Evolutionary conservation across 2,329 filamentous ascomycete species (phyloP), one percentile per base, ranked within the genome.

Genomic region (Diaporthe helianthi): DNA sequence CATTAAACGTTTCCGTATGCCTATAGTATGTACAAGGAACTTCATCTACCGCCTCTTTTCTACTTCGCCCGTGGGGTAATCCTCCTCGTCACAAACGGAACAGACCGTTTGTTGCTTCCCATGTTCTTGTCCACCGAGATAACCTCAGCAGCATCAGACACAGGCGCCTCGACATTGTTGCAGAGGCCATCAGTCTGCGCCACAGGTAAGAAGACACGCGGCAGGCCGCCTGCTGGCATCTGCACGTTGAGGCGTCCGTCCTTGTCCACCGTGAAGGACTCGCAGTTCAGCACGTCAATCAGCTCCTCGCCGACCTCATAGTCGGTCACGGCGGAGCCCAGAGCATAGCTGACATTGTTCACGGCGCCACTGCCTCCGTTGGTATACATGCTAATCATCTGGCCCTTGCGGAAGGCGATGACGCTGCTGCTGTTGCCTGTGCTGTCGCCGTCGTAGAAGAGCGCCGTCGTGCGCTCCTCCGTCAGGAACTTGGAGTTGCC

Each of bases 331-430:
- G 75, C 76, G 26, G 76, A 76, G 1, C 75, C 60, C 29, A 83
- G 74, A 3, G 74, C 77, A 53, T 80, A 74, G 7, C 73, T 73
- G 3, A 31, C 53, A 17, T 49, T 58, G 33, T 69, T 73, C 5
- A 69, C 74, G 5, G 79, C 79, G 13, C 66, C 72, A 5, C 76
- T 72, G 4, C 82, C 82, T 6, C 76, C 73, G 72, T 83, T 84
- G 38, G 78, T 79, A 72, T 80, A 82, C 12, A 82, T 75, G 36
- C 76, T 74, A 55, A 85, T 72, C 55, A 84, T 74, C 66, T 81
- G 76, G 24, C 82, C 84, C 73, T 86, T 85, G 67, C 80, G 78
- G 73, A 86, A 78, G 17, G 78, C 83, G 31, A 87, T 76, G 17
- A 76, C 80, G 71, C 77, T 76, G 68, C 71, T 75, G 73, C 41